Evolutionary conservation across 2,329 filamentous ascomycete species (phyloP).

Genomic region (Alternaria atra): DNA sequence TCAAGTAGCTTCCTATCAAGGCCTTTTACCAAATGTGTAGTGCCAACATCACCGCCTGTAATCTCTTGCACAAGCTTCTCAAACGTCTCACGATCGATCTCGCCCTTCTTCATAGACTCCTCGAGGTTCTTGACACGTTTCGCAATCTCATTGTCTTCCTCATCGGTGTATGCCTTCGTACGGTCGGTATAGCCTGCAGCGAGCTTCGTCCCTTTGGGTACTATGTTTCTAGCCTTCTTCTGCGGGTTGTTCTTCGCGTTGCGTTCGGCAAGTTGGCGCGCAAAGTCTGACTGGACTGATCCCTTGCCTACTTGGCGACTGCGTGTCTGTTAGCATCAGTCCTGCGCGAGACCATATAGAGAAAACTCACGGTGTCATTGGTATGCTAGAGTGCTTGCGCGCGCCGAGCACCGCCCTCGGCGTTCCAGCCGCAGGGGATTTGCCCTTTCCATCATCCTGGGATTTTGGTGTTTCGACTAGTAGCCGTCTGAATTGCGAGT

Average conservation of each 20-base stretch:
- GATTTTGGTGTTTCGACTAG: conserved; percentile 59
- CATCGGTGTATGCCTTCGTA: conserved; percentile 68
- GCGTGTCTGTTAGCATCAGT: conserved; percentile 17
- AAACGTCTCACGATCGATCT: conserved; percentile 83
- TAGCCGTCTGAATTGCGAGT: conserved; percentile 89
- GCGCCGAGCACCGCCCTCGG: conserved; percentile 71
- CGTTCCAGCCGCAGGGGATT: conserved; percentile 39
- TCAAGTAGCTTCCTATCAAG: conserved; percentile 84
- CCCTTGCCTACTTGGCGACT: conserved; percentile 71
- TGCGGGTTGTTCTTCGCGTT: conserved; percentile 63
- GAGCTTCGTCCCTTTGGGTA: conserved; percentile 83
- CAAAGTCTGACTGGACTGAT: conserved; percentile 72
- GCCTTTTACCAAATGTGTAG: conserved; percentile 90
- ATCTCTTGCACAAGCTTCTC: conserved; percentile 78
- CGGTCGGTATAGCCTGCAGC: conserved; percentile 86
- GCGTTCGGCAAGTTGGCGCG: conserved; percentile 82
- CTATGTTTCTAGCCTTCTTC: conserved; percentile 80
- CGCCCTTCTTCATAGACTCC: conserved; percentile 79
- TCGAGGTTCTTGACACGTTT: conserved; percentile 80
- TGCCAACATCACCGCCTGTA: conserved; percentile 79
- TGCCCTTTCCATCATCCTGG: conserved; percentile 41
- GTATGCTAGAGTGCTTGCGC: conserved; percentile 79
- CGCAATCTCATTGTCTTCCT: conserved; percentile 64
- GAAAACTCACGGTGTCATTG: conserved; percentile 85
- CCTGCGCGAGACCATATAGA: background rate